Conservation (phyloP, 2,329 filamentous ascomycete species). For the Ophiobolus disseminans region DNA sequence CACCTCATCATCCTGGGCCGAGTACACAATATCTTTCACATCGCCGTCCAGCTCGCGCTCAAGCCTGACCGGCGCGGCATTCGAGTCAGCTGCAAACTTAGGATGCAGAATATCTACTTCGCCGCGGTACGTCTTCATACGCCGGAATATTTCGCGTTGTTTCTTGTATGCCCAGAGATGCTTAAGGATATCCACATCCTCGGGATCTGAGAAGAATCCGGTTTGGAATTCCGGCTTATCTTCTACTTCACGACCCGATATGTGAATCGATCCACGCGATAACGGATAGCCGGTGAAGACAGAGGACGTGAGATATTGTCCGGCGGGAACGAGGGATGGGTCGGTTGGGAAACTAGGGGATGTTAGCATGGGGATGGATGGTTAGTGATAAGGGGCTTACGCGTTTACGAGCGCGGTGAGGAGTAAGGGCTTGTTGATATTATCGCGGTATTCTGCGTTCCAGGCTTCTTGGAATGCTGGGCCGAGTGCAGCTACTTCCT, state of each 20-base stretch:
- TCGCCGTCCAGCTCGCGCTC: conserved; percentile 11
- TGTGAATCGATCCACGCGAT: conserved; percentile 68
- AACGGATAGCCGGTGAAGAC: conserved; percentile 67
- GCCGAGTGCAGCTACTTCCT: conserved; percentile 61
- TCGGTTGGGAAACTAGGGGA: conserved; percentile 37
- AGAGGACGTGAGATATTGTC: conserved; percentile 62
- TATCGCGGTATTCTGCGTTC: conserved; percentile 62
- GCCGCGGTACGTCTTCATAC: conserved; percentile 59
- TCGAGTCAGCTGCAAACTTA: conserved; percentile 28
- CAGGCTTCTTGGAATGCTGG: conserved; percentile 61
- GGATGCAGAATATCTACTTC: conserved; percentile 38
- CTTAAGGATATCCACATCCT: conserved; percentile 65
- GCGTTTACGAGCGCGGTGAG: conserved; percentile 51
- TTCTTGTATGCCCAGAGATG: conserved; percentile 70
- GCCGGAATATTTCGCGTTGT: conserved; percentile 64
- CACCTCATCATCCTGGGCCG: conserved; percentile 42
- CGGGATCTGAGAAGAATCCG: conserved; percentile 62
- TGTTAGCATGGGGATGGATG: conserved; percentile 1
- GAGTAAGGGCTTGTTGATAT: conserved; percentile 57
- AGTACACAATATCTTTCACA: conserved; percentile 28
- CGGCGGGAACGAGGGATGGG: conserved; percentile 38
- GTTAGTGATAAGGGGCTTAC: conserved; percentile 27
- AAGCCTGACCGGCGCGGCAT: conserved; percentile 23
- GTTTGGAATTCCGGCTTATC: conserved; percentile 63
- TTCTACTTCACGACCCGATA: conserved; percentile 55